Percentiles rank a stretch among this genome's conserved stretches.
Evolutionary conservation across 306 rosid genomes (phyloP).

Genomic region (Gleditsia sinensis): DNA sequence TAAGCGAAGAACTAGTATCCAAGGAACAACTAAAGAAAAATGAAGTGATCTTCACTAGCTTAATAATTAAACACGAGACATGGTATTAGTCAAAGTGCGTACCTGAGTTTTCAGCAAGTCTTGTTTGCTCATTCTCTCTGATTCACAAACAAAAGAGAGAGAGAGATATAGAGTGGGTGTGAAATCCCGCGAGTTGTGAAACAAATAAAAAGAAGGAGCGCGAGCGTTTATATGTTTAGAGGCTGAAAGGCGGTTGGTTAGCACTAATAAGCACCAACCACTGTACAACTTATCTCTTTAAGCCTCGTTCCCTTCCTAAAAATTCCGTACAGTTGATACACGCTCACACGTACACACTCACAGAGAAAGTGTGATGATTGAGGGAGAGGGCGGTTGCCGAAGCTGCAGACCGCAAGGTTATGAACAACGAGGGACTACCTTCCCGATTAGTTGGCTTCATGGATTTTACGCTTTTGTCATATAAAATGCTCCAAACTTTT

Average conservation of each 20-base stretch:
- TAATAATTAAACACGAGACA: not conserved
- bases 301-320: conserved; percentile 43
- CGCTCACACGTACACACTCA: conserved; percentile 13
- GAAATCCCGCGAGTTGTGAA: not conserved
- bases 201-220: conserved; percentile 7
- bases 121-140: conserved; percentile 70
- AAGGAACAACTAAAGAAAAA: not conserved
- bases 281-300: conserved; percentile 33
- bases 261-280: too few species aligned
- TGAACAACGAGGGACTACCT: conserved; percentile 35
- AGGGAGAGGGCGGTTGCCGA: conserved; percentile 27
- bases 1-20: not conserved
- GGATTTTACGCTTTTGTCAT: conserved; percentile 24
- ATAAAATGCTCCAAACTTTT: not conserved
- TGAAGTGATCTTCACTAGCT: not conserved
- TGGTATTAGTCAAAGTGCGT: conserved; percentile 19
- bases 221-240: conserved; percentile 24
- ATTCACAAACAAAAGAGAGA: conserved; percentile 11
- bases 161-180: not conserved
- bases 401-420: conserved; percentile 34
- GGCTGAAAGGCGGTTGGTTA: conserved; percentile 47
- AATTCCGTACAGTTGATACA: conserved; percentile 39
- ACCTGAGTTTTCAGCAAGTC: conserved; percentile 83
- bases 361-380: not conserved
- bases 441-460: conserved; percentile 36